Base-by-base conservation (phyloP, 139 green algal species). In the Desmodesmus armatus region DNA sequence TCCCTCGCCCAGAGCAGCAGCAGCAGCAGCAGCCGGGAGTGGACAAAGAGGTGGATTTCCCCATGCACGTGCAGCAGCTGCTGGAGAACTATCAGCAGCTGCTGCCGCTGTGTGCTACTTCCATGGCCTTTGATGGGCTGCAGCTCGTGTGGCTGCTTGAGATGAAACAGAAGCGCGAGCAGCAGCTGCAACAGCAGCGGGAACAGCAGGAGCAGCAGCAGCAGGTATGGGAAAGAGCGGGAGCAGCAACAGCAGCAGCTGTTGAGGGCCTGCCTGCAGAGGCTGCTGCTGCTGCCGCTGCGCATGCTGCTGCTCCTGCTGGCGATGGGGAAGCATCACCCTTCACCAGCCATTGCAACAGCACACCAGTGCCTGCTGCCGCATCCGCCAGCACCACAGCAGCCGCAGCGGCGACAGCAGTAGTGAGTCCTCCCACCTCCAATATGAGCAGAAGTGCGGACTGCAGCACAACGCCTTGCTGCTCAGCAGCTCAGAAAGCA, bases 361-460 rank as follows among this genome's bases (percentile, higher is more conserved):
- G 72, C 3, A 55, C 76, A 40, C 55, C 76, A 51, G 76, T 55
- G 31, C 55, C 76, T 43, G 76, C 76, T 25, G 76, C 76, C 15
- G 76, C 55, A 31, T 82, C 21, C 53, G 55, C 72, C 76, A 53
- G 72, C 5, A 82, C 47, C 17, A 72, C 15, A 5, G 37, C 13
- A 21, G 76, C 55, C 5, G 62, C 29, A 6, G 53, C 76, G 1
- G 72, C 0, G 23, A 82, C 27, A 1, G 76, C 76, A 72, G 29
- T 11, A 23, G 63, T 11, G 23, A 33, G 31, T 72, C 15, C 63
- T 43, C 3, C 37, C 41, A n/a, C 25, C 76, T 29, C 49, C 51
- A 49, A 33, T 29, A 39, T 49, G 21, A 53, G 74, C 37, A 27
- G 74, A 51, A 0, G 40, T 21, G 3, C 13, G 6, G 9, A 21